A percentile compares a stretch with the other conserved stretches of the same genome.
Evolutionary conservation across 1,284 basidiomycete species (phyloP).

Genomic region (Testicularia cyperi): DNA sequence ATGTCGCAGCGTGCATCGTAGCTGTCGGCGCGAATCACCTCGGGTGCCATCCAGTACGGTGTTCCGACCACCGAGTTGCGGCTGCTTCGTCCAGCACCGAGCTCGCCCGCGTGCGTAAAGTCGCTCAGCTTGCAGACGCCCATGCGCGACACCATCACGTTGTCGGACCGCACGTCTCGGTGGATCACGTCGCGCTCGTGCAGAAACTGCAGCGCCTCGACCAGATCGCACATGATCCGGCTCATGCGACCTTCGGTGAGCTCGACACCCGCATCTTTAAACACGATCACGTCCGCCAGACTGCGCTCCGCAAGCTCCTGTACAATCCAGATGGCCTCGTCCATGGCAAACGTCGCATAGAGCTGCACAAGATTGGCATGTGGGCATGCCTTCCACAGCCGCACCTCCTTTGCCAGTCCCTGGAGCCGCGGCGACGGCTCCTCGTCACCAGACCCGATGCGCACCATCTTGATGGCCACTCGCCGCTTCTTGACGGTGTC

Average conservation of each 20-base stretch:
- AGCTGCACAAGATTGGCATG: slow-evolving; percentile 43
- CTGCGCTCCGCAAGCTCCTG: slow-evolving; percentile 47
- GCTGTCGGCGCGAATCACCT: slow-evolving; percentile 43
- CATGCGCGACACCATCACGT: slow-evolving; percentile 38
- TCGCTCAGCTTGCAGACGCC: slow-evolving; percentile 48
- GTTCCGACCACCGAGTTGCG: slow-evolving; percentile 47
- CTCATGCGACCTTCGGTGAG: slow-evolving; percentile 40
- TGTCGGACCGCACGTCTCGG: slow-evolving; percentile 48
- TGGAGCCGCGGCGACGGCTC: slow-evolving; percentile 28
- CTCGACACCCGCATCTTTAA: slow-evolving; percentile 24
- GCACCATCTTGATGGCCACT: slow-evolving; percentile 46
- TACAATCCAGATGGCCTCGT: slow-evolving; percentile 42
- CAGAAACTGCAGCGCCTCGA: slow-evolving; percentile 39
- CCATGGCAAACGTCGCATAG: slow-evolving; percentile 26
- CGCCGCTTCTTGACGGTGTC: slow-evolving; percentile 16
- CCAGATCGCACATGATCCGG: slow-evolving; percentile 37
- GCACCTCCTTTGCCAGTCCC: slow-evolving; percentile 37
- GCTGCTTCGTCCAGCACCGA: slow-evolving; percentile 11
- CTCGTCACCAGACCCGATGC: slow-evolving; percentile 9
- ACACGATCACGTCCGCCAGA: slow-evolving; percentile 43
- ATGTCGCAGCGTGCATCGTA: slow-evolving; percentile 47
- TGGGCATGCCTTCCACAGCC: slow-evolving; percentile 34
- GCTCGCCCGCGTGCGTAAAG: slow-evolving; percentile 46
- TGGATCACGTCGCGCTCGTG: slow-evolving; percentile 39
- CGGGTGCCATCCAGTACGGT: slow-evolving; percentile 57